Evolutionary conservation across 2,329 filamentous ascomycete species (phyloP), one percentile per base, ranked within the genome.

Genomic region (Cladosporium sphaerospermum): DNA sequence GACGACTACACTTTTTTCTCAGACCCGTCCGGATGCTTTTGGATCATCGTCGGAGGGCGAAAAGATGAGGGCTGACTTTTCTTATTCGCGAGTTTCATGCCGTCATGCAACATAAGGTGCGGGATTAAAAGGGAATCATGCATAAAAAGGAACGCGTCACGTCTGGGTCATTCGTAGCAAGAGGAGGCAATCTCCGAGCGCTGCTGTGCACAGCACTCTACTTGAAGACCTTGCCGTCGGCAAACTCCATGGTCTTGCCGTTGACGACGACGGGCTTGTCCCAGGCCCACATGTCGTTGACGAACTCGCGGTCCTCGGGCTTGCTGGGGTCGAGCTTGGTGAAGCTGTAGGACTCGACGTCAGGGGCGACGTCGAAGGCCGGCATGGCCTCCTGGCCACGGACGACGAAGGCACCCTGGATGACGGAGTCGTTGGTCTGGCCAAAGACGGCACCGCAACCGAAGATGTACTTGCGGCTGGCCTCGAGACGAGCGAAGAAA

Each of bases 181-280:
- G 16, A 43, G 16, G 31, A 28, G 23, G 23, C 23, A 28, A 28
- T 28, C 23, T 28, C 23, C 23, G 23, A 28, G 23, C 23, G 23
- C 23, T 37, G 46, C 23, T 37, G 46, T 49, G 36, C 40, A 52
- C 50, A 41, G 43, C 42, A 45, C 41, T 78, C 82, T 96, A 97
- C 83, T 97, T 97, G 88, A 96, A 97, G 73, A 97, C 90, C 84
- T 97, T 96, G 73, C 93, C 93, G 68, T 89, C 86, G 69, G 87
- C 87, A 78, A 86, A 89, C 73, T 83, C 77, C 78, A 91, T 95
- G 70, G 85, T 82, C 87, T 97, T 96, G 79, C 87, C 92, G 68
- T 86, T 75, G 68, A 89, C 81, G 61, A 76, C 77, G 67, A 91
- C 77, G 62, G 88, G 84, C 78, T 89, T 87, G 74, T 97, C 93